Conservation (phyloP, 108 stramenopile genomes). For the Schizochytrium sp. region DNA sequence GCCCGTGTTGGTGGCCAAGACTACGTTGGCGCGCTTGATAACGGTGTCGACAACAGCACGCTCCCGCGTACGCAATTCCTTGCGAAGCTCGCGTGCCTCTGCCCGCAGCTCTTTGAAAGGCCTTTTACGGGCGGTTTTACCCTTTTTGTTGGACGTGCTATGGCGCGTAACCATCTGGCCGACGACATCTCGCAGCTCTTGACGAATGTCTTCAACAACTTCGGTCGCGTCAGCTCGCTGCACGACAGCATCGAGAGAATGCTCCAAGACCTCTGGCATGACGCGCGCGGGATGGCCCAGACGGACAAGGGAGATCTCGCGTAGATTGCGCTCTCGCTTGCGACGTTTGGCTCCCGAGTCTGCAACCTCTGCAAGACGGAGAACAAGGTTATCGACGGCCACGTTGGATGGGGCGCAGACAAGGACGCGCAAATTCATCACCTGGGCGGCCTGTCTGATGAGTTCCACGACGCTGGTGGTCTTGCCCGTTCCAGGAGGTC, state of each 20-base stretch:
- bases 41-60: constrained; percentile 71
- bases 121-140: neutral
- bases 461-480: constrained; percentile 63
- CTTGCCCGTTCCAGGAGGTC: constrained; percentile 56
- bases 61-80: constrained; percentile 78
- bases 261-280: constrained; percentile 58
- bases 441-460: constrained; percentile 68
- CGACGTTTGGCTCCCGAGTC: neutral
- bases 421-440: constrained; percentile 62
- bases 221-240: constrained; percentile 81
- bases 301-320: constrained; percentile 49
- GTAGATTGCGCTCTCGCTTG: neutral
- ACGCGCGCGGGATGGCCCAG: constrained; percentile 91
- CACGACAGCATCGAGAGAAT: constrained; percentile 83
- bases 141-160: constrained; percentile 10
- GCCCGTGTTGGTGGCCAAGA: constrained; percentile 78
- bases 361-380: constrained; percentile 47
- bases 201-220: constrained; percentile 77
- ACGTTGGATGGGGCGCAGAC: constrained; percentile 97
- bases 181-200: constrained; percentile 51
- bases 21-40: constrained; percentile 63
- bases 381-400: constrained; percentile 91
- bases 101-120: constrained; percentile 57
- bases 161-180: neutral
- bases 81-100: constrained; percentile 21